Conservation (phyloP, 2,329 filamentous ascomycete genomes). For the Xylaria sp. region DNA sequence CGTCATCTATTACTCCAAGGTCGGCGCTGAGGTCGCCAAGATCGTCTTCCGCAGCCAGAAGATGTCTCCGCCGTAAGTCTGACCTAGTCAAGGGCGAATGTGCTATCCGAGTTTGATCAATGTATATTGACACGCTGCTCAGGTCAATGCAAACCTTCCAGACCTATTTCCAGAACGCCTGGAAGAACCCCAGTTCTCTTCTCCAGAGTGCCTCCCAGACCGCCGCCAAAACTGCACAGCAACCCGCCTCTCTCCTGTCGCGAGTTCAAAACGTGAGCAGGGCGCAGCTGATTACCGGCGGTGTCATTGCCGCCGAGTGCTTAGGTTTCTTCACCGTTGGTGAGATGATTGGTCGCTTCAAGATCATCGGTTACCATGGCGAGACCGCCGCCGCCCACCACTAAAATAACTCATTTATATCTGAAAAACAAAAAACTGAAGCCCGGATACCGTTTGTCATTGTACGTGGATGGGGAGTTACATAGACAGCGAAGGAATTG, state of each 20-base stretch:
- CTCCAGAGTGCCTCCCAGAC: constrained; percentile 59
- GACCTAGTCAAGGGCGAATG: neutral
- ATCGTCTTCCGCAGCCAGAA: constrained; percentile 87
- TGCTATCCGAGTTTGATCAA: neutral
- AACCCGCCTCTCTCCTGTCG: constrained; percentile 51
- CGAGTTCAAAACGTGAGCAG: constrained; percentile 74
- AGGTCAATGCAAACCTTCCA: constrained; percentile 87
- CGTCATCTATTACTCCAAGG: constrained; percentile 90
- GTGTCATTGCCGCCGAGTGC: constrained; percentile 84
- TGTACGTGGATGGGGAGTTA: constrained; percentile 38
- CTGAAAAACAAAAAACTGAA: constrained; percentile 30
- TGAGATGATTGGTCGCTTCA: constrained; percentile 95
- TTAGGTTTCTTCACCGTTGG: constrained; percentile 98
- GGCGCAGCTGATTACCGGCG: constrained; percentile 75
- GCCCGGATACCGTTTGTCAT: constrained; percentile 36
- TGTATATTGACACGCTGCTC: constrained; percentile 33
- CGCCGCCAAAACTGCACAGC: constrained; percentile 61
- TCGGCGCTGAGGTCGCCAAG: constrained; percentile 87
- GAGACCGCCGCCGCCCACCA: constrained; percentile 69
- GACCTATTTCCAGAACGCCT: constrained; percentile 80
- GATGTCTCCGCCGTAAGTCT: constrained; percentile 95
- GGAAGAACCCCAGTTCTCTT: constrained; percentile 74
- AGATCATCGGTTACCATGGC: constrained; percentile 92
- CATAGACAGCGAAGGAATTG: constrained; percentile 36
- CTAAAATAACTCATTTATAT: constrained; percentile 52